Conservation (phyloP, 768 basidiomycete genomes). For the Hydnum rufescens region DNA sequence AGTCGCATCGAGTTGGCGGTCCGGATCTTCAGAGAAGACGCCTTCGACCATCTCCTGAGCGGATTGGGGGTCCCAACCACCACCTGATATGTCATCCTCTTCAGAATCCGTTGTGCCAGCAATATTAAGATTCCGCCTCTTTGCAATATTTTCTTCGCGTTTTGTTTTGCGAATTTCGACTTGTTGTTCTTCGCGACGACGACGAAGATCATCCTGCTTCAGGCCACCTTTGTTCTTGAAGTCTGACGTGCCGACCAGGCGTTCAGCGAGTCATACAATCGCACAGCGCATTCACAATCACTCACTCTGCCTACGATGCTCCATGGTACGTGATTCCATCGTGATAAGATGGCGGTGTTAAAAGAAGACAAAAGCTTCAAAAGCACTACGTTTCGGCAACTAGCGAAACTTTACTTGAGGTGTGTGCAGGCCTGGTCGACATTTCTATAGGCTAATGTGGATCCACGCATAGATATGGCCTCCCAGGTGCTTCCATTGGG, state of each 20-base stretch:
- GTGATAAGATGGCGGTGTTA: no score
- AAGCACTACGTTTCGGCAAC: no score
- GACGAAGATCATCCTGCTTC: conserved; percentile 83
- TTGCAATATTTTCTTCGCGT: conserved; percentile 95
- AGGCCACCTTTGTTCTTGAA: conserved; percentile 84
- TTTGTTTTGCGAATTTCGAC: conserved; percentile 98
- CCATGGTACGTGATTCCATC: no score
- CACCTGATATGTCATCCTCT: conserved; percentile 51
- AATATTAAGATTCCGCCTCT: conserved; percentile 84
- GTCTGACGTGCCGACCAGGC: conserved; percentile 27
- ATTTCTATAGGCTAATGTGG: no score
- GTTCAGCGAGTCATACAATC: neutral
- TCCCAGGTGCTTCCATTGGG: neutral
- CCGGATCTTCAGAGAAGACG: conserved; percentile 81
- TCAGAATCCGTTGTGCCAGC: conserved; percentile 64
- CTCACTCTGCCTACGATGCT: neutral
- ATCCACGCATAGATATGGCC: no score
- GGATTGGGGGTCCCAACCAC: conserved; percentile 49
- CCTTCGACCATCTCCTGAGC: conserved; percentile 75
- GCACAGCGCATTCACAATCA: neutral
- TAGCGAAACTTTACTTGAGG: no score
- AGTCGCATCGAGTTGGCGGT: conserved; percentile 82
- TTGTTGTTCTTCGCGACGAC: conserved; percentile 94
- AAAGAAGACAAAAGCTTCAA: no score
- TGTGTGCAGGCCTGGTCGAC: no score